Percentiles rank a stretch among this genome's conserved stretches.
phyloP scores from a whole-genome alignment of 1,284 basidiomycete species.

The Microbotryum silenes-acaulis region DNA sequence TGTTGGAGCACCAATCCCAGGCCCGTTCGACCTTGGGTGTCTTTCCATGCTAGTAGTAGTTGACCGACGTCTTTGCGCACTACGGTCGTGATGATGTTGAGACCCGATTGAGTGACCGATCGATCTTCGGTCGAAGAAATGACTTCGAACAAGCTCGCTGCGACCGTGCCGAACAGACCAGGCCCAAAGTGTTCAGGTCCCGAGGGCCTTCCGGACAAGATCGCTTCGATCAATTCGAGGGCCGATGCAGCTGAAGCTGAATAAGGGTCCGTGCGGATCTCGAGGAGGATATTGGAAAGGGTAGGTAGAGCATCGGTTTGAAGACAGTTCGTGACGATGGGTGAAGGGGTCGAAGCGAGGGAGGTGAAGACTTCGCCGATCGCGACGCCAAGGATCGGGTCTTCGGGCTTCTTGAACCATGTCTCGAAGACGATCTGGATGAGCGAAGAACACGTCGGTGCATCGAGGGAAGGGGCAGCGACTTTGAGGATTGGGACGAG shows the following conservation, averaged over 20 bases:
- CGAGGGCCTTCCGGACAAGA: slow-evolving; percentile 55
- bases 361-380: slow-evolving; percentile 71
- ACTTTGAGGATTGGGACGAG: slow-evolving; percentile 43
- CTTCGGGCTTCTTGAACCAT: slow-evolving; percentile 77
- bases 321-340: slow-evolving; percentile 60
- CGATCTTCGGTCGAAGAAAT: slow-evolving; percentile 65
- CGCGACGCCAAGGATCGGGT: slow-evolving; percentile 80
- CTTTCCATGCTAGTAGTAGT: slow-evolving; percentile 58
- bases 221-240: slow-evolving; percentile 66
- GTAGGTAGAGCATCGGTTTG: slow-evolving; percentile 64
- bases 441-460: slow-evolving; percentile 56
- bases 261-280: slow-evolving; percentile 39
- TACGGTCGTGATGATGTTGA: slow-evolving; percentile 70
- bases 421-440: slow-evolving; percentile 61
- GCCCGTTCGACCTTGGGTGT: slow-evolving; percentile 59
- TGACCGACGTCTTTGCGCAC: slow-evolving; percentile 80
- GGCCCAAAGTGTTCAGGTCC: slow-evolving; percentile 53
- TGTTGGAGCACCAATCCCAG: slow-evolving; percentile 64
- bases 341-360: slow-evolving; percentile 54
- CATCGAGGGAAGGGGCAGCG: slow-evolving; percentile 63
- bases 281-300: slow-evolving; percentile 57
- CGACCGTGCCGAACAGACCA: slow-evolving; percentile 65
- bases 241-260: slow-evolving; percentile 51
- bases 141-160: slow-evolving; percentile 63
- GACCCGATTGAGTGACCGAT: slow-evolving; percentile 75